Conservation (phyloP, 805 yeast species). For the Metschnikowia gruessii region DNA sequence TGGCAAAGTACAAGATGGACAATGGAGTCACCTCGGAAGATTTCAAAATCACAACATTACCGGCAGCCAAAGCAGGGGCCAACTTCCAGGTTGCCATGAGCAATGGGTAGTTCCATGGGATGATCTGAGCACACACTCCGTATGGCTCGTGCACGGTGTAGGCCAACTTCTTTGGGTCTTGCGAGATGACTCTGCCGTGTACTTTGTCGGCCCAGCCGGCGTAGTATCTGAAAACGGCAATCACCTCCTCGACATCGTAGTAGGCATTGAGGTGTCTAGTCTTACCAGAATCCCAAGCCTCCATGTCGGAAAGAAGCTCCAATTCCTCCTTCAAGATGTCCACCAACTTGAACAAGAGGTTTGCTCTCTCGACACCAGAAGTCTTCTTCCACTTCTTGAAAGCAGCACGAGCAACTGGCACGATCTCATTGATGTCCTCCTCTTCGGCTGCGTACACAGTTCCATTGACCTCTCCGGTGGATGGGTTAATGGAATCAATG, state of each 20-base stretch:
- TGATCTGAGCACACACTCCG: conserved; percentile 66
- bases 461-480: conserved; percentile 43
- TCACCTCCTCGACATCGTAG: conserved; percentile 47
- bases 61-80: conserved; percentile 80
- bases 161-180: conserved; percentile 51
- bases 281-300: conserved; percentile 49
- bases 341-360: conserved; percentile 37
- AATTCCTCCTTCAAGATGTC: conserved; percentile 32
- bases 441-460: conserved; percentile 40
- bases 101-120: conserved; percentile 71
- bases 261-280: conserved; percentile 47
- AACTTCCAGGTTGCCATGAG: conserved; percentile 78
- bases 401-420: conserved; percentile 37
- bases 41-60: conserved; percentile 69
- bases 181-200: conserved; percentile 43
- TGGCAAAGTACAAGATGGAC: conserved; percentile 60
- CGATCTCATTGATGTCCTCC: conserved; percentile 44
- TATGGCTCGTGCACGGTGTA: conserved; percentile 67
- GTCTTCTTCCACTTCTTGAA: conserved; percentile 47
- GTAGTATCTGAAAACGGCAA: conserved; percentile 47
- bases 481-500: conserved; percentile 42
- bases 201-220: conserved; percentile 65
- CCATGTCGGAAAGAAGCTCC: conserved; percentile 37
- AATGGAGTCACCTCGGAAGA: conserved; percentile 77
- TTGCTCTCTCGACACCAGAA: conserved; percentile 42